phyloP scores from a whole-genome alignment of 768 basidiomycete species.

The Rhizopogon sp. region DNA sequence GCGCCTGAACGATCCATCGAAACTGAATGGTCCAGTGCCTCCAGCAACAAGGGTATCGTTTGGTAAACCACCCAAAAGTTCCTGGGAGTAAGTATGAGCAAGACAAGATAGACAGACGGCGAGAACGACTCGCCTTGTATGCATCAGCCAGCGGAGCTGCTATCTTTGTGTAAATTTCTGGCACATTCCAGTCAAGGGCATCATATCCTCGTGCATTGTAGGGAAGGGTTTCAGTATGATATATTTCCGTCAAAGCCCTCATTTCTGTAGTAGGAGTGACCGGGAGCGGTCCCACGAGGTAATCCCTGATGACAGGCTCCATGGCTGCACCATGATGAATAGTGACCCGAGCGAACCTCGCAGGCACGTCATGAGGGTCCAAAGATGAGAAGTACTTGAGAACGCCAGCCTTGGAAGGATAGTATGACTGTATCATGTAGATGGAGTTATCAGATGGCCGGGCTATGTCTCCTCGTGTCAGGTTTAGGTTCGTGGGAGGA shows the following conservation, averaged over 20 bases:
- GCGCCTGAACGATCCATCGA: conserved; percentile 56
- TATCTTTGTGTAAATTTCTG: conserved; percentile 24
- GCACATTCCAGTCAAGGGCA: conserved; percentile 17
- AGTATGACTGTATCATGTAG: conserved; percentile 44
- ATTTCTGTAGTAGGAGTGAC: conserved; percentile 35
- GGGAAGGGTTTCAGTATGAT: conserved; percentile 47
- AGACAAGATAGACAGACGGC: not conserved
- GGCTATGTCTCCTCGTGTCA: conserved; percentile 34
- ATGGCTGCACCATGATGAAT: conserved; percentile 42
- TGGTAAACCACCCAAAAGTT: conserved; percentile 41
- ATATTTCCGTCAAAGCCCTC: conserved; percentile 41
- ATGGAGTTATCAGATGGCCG: conserved; percentile 43
- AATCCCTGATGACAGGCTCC: conserved; percentile 43
- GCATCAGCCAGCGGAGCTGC: conserved; percentile 34
- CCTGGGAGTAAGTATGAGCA: conserved; percentile 23
- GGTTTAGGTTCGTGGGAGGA: conserved; percentile 39
- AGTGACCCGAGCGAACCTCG: conserved; percentile 41
- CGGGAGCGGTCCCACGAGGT: conserved; percentile 56
- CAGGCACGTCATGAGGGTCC: conserved; percentile 20
- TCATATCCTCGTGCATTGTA: conserved; percentile 45
- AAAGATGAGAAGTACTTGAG: conserved; percentile 42
- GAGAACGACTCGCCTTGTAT: conserved; percentile 31
- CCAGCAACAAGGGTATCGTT: conserved; percentile 48
- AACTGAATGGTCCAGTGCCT: conserved; percentile 47
- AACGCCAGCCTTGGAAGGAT: conserved; percentile 43